Evolutionary conservation across 306 rosid genomes (phyloP).

Genomic region (Rosa rugosa): DNA sequence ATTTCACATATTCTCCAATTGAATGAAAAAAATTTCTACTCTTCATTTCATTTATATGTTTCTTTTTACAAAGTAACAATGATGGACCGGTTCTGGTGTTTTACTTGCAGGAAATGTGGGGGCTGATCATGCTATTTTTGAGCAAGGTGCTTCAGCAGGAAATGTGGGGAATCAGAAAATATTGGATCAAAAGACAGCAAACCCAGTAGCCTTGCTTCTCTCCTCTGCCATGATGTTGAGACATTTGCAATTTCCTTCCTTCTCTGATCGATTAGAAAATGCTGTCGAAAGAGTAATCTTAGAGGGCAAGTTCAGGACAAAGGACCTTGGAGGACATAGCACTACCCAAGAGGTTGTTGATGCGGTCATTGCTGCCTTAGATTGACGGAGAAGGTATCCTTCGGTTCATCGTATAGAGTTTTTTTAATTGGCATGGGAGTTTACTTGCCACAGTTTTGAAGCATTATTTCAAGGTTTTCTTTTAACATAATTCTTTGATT

Average conservation of each 20-base stretch:
- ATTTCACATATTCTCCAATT: background rate
- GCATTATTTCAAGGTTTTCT: background rate
- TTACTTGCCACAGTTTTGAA: background rate
- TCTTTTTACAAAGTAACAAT: background rate
- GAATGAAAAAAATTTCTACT: background rate
- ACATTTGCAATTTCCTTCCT: constrained; percentile 81
- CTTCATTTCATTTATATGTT: background rate
- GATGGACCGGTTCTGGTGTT: constrained; percentile 8
- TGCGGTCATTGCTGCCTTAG: constrained; percentile 58
- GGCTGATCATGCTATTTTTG: constrained; percentile 71
- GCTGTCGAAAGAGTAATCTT: constrained; percentile 60
- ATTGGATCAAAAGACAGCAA: constrained; percentile 61
- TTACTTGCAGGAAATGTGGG: constrained; percentile 74
- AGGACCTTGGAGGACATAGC: constrained; percentile 81
- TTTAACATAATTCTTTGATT: constrained; percentile 18
- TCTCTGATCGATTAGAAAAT: constrained; percentile 71
- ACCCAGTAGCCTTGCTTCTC: constrained; percentile 82
- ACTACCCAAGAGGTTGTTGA: constrained; percentile 74
- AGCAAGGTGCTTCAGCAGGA: constrained; percentile 96
- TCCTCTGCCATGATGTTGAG: constrained; percentile 92
- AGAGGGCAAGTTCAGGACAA: constrained; percentile 60
- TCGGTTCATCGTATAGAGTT: background rate
- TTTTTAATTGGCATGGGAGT: constrained; percentile 15
- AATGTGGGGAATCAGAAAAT: constrained; percentile 63
- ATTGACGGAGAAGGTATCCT: constrained; percentile 31